Evolutionary conservation across 257 asterid species (phyloP), one percentile per base, ranked within the genome.

Genomic region (Hygrophila difformis): DNA sequence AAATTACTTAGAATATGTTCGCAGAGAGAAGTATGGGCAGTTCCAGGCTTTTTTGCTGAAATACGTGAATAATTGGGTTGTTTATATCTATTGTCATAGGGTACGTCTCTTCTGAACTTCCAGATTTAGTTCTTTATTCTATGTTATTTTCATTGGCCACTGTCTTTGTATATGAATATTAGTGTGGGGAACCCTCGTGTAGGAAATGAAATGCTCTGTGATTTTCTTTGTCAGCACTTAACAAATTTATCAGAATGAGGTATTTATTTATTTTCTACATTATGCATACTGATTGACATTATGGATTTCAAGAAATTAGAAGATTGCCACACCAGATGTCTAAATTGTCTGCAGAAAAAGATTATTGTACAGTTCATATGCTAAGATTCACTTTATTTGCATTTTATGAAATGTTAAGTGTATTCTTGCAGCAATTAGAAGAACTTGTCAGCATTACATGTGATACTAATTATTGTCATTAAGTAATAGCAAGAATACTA

Each of bases 41-140:
- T 38, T 82, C 57, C 75, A 78, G 40, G 99, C 99, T 31, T 73
- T 82, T 57, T 37, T 91, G 9, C 69, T 86, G 74, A 76, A 80
- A 66, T 82, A 74, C 50, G 56, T 86, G n/a, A 91, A 91, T 71
- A 74, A 63, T 56, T 91, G 99, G 99, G 96, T 91, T 38, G 84
- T 86, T 34, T 47, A 78, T 54, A 78, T 91, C 67, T 91, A 91
- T 65, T 91, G 99, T 61, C 95, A 91, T 73, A 71, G 71, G 89
- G 98, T 89, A 77, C 22, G 74, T 54, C 56, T 57, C 47, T 49
- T 28, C 15, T 51, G 19, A 40, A 12, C 65, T 54, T 21, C 11
- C 13, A 7, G 15, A 17, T 39, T 21, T 55, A 13, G 8, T 35
- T 23, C 36, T 34, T 18, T 43, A 11, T 34, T n/a, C 4, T 44